Evolutionary conservation across 2,329 filamentous ascomycete genomes (phyloP), one percentile per base, ranked within the genome.

Genomic region (Rosellinia necatrix): DNA sequence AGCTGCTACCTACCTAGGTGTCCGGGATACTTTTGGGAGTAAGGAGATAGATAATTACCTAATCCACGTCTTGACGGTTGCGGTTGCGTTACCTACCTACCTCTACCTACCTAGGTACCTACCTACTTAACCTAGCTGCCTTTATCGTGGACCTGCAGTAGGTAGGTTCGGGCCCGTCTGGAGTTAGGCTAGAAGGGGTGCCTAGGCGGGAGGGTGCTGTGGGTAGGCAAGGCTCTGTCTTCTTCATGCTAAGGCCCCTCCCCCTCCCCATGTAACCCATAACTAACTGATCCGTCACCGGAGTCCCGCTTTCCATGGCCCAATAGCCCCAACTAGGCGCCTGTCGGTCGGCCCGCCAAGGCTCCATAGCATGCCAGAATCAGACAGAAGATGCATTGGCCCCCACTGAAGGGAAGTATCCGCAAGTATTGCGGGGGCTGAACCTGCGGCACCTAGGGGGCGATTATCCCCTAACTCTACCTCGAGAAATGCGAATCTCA

Each of bases 371-470:
- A 61, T 55, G 42, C 55, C 58, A 51, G 58, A 58, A 55, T 49
- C 35, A 61, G 55, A 49, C 29, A 58, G 38, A 46, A 42, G 30
- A 35, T 40, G 49, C 55, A 49, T 49, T 41, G 37, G 38, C 49
- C 34, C 58, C 48, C 40, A 49, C 15, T 2, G 6, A 27, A 7
- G 4, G 3, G 30, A 59, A 37, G 66, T 68, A 68, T 32, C 51
- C 37, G 2, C 7, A 66, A 51, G 64, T 67, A 66, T 4, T 57
- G 19, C 60, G 63, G n/a, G 65, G 63, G 64, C 64, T 66, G 58
- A 60, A 59, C 29, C 49, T 27, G 19, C 21, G n/a, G 6, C 32
- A 17, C 44, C 8, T n/a, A n/a, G n/a, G n/a, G n/a, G n/a, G n/a
- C n/a, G n/a, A n/a, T n/a, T 9, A 27, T 32, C 40, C 12, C 5